These are phyloP conservation scores for Pythium utonaiense DNA, from an alignment of 352 stramenopile species.

Conservation along the genomic window DNA sequence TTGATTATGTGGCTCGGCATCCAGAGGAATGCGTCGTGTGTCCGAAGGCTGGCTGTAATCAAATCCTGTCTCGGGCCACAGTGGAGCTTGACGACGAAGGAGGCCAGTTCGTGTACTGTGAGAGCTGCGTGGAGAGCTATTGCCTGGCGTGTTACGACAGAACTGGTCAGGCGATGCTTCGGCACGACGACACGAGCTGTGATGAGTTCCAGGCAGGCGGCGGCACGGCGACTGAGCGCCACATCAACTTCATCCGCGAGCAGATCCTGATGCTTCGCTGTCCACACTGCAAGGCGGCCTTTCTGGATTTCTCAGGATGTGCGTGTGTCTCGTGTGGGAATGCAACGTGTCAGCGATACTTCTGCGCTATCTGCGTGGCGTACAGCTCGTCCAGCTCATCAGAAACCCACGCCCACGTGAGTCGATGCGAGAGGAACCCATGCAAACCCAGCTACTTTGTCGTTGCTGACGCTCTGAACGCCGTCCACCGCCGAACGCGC, in stretches of 20 bases:
- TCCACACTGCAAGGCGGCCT: neutral
- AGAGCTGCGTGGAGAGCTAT: neutral
- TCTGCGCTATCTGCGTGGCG: neutral
- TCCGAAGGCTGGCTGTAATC: neutral
- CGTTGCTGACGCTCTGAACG: neutral
- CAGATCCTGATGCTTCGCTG: neutral
- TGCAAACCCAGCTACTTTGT: neutral
- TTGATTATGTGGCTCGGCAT: neutral
- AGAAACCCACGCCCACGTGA: neutral
- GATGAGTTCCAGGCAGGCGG: neutral
- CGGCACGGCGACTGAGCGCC: neutral
- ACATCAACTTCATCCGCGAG: neutral
- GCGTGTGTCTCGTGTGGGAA: neutral
- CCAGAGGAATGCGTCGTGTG: neutral
- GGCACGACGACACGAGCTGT: neutral
- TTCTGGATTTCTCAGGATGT: neutral
- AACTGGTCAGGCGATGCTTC: neutral
- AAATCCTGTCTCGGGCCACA: neutral
- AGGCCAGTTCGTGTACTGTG: neutral
- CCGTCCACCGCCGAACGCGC: neutral
- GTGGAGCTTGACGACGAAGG: neutral
- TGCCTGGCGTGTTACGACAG: neutral
- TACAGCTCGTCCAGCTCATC: neutral
- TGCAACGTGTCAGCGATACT: neutral
- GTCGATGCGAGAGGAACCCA: neutral